Evolutionary conservation across 129 eudicot species (phyloP).

Genomic region (Calendula officinalis): DNA sequence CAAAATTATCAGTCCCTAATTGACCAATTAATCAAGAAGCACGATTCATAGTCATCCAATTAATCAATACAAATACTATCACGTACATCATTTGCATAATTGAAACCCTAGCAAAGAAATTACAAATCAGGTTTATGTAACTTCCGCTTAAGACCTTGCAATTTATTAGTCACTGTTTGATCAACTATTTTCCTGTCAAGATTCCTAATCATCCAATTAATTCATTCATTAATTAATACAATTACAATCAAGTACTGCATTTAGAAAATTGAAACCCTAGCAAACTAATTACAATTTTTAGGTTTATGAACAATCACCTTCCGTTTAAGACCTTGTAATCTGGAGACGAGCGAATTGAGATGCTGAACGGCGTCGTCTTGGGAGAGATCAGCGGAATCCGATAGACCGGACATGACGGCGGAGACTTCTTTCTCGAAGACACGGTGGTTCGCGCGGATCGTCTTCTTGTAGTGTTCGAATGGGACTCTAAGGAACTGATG

Average conservation of each 20-base stretch:
- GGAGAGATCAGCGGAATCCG: constrained; percentile 49
- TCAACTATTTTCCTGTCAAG: not conserved
- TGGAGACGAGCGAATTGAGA: constrained; percentile 75
- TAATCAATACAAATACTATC: not conserved
- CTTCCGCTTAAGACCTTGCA: no score
- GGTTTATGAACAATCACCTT: constrained; percentile 44
- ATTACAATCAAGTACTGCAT: constrained; percentile 15
- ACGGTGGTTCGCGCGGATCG: constrained; percentile 96
- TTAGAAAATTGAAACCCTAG: constrained; percentile 15
- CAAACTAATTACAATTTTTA: not conserved
- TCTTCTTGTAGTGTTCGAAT: constrained; percentile 94
- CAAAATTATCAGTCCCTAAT: constrained; percentile 17
- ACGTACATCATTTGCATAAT: not conserved
- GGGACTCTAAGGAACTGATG: constrained; percentile 91
- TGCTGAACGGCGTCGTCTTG: constrained; percentile 77
- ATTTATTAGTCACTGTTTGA: not conserved
- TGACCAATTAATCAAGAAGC: not conserved
- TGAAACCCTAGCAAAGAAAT: constrained; percentile 6
- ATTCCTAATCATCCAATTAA: not conserved
- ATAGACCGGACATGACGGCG: constrained; percentile 57
- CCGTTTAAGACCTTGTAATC: constrained; percentile 92
- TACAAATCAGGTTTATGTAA: not conserved
- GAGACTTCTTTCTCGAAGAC: constrained; percentile 81
- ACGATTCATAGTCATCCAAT: constrained; percentile 1
- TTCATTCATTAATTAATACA: not conserved